phyloP scores from a whole-genome alignment of 768 basidiomycete species.

The Suillus occidentalis region DNA sequence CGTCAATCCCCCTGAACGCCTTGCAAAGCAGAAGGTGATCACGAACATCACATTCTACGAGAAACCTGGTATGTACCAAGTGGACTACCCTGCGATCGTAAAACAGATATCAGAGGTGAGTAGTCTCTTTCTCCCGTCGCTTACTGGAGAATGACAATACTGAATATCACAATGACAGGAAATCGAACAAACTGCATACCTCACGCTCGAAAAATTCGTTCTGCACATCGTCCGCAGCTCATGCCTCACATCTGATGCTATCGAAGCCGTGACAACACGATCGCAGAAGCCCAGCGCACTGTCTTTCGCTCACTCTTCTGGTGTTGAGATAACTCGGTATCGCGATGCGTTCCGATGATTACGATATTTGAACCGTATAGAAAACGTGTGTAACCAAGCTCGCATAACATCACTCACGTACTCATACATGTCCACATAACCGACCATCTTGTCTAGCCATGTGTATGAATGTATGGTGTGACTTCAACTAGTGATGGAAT shows the following conservation, averaged over 20 bases:
- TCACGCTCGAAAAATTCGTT: conserved; percentile 63
- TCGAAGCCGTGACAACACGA: conserved; percentile 47
- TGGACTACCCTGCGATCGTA: conserved; percentile 41
- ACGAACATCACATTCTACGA: conserved; percentile 51
- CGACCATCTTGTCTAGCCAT: background rate
- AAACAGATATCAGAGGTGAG: conserved; percentile 30
- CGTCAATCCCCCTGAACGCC: conserved; percentile 67
- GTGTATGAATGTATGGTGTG: background rate
- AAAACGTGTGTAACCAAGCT: background rate
- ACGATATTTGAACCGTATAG: background rate
- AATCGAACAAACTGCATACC: conserved; percentile 49
- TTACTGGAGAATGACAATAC: background rate
- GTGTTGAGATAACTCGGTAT: conserved; percentile 56
- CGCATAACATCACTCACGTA: background rate
- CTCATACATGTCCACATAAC: background rate
- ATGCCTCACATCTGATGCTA: conserved; percentile 30
- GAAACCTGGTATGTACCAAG: conserved; percentile 19
- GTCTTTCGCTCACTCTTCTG: conserved; percentile 63
- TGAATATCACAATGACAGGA: conserved; percentile 33
- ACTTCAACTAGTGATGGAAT: background rate
- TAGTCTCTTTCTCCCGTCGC: background rate
- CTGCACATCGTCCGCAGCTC: conserved; percentile 44
- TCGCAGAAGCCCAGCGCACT: conserved; percentile 73
- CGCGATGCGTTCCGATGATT: conserved; percentile 6
- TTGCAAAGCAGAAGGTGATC: conserved; percentile 62